phyloP scores from a whole-genome alignment of 2,329 filamentous ascomycete genomes.

The Colletotrichum abscissum region DNA sequence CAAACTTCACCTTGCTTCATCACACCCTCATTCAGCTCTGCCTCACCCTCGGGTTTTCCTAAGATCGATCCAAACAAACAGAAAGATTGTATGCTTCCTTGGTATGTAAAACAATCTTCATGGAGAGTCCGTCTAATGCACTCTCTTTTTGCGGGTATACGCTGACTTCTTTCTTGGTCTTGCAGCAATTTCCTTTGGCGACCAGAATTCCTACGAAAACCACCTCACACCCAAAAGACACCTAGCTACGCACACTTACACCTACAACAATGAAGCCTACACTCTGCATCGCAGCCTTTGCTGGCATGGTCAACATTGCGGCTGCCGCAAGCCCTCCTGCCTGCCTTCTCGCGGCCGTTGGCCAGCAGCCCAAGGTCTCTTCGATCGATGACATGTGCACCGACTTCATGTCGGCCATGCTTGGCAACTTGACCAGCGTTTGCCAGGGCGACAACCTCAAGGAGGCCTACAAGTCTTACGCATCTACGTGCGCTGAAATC shows the following conservation, averaged over 20 bases:
- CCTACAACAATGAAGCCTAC: conserved; percentile 1
- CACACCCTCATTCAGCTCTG: not conserved
- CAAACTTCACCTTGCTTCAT: not conserved
- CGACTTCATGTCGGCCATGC: conserved; percentile 28
- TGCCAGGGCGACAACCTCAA: conserved; percentile 18
- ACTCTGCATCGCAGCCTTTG: conserved; percentile 21
- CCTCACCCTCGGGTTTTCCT: not conserved
- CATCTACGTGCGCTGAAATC: conserved; percentile 19
- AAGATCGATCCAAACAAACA: not conserved
- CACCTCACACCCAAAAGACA: not conserved
- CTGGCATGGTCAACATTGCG: conserved; percentile 22
- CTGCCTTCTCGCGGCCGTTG: conserved; percentile 35
- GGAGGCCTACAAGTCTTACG: conserved; percentile 31
- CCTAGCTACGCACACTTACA: not conserved
- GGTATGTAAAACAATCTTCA: not conserved
- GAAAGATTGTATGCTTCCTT: not conserved
- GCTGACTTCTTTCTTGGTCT: not conserved
- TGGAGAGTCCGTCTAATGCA: not conserved
- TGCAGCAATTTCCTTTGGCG: not conserved
- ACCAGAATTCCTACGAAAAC: not conserved
- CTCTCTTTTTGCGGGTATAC: not conserved
- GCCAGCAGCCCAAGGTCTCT: conserved; percentile 27
- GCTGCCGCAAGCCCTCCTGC: conserved; percentile 30
- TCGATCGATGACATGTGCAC: conserved; percentile 30
- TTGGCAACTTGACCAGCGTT: conserved; percentile 30